Percentiles rank a stretch among this genome's conserved stretches.
phyloP scores from a whole-genome alignment of 164 flowering plant species.

The Stephania cephalantha region DNA sequence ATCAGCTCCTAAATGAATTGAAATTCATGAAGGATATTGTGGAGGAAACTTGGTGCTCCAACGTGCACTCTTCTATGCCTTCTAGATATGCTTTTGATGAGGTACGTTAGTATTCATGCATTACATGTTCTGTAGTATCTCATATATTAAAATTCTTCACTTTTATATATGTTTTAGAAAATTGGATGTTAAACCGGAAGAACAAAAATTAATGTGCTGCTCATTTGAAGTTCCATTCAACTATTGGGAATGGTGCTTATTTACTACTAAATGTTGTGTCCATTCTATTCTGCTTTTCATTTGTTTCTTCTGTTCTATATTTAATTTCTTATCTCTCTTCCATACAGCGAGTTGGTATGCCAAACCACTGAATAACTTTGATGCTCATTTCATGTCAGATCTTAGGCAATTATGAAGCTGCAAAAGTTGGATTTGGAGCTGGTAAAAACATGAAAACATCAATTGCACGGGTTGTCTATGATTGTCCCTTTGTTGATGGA shows the following conservation, averaged over 20 bases:
- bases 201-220: not conserved
- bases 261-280: too few relatives aligned
- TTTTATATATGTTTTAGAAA: not conserved
- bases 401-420: too few relatives aligned
- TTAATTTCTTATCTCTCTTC: too few relatives aligned
- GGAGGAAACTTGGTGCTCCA: slow-evolving; percentile 37
- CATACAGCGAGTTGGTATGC: too few relatives aligned
- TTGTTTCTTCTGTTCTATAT: too few relatives aligned
- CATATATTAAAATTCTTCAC: slow-evolving; percentile 1
- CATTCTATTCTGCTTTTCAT: too few relatives aligned
- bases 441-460: too few relatives aligned
- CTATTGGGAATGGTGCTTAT: not conserved
- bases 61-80: slow-evolving; percentile 29
- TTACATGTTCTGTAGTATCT: not conserved
- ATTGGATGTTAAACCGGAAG: not conserved
- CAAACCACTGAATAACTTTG: too few relatives aligned
- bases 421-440: too few relatives aligned
- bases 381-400: too few relatives aligned
- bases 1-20: slow-evolving; percentile 44
- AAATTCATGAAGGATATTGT: slow-evolving; percentile 55
- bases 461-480: too few relatives aligned
- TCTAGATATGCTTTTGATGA: slow-evolving; percentile 44
- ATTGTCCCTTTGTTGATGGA: too few relatives aligned
- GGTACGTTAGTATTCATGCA: slow-evolving; percentile 32
- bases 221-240: not conserved